Percentiles rank a stretch among this genome's conserved stretches.
Conservation (phyloP, 1,284 basidiomycete genomes). For the Apiotrichum mycotoxinovorans region DNA sequence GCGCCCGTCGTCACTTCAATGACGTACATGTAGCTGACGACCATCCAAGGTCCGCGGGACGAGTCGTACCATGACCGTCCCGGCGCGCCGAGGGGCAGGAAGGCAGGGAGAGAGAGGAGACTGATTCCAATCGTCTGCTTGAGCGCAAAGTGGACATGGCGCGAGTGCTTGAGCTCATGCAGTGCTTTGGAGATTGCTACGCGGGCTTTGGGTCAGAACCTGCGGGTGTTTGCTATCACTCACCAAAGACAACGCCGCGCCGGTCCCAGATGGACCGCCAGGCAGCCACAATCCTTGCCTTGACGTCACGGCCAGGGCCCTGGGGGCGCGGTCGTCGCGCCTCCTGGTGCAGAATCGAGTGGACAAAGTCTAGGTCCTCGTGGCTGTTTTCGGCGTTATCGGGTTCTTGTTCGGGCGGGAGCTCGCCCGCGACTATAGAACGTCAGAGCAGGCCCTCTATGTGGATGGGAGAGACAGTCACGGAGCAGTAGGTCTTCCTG, state of each 20-base stretch:
- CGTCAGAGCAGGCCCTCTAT: not conserved
- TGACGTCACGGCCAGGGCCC: not conserved
- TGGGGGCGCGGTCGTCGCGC: not conserved
- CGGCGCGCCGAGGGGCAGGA: slow-evolving; percentile 35
- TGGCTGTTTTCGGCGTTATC: slow-evolving; percentile 3
- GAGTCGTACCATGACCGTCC: slow-evolving; percentile 48
- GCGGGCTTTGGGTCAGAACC: slow-evolving; percentile 23
- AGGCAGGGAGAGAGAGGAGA: slow-evolving; percentile 50
- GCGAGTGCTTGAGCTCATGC: slow-evolving; percentile 44
- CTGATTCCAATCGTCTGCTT: slow-evolving; percentile 51
- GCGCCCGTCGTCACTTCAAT: slow-evolving; percentile 54
- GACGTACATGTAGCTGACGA: slow-evolving; percentile 51
- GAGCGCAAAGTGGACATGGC: slow-evolving; percentile 50
- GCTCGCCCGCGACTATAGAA: slow-evolving; percentile 6
- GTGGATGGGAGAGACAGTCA: too few relatives aligned
- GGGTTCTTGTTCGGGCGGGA: slow-evolving; percentile 1
- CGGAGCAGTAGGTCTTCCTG: too few relatives aligned
- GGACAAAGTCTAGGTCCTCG: slow-evolving; percentile 24
- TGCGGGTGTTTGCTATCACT: not conserved
- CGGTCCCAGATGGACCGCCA: slow-evolving; percentile 43
- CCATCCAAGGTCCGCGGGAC: slow-evolving; percentile 50
- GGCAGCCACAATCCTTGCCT: slow-evolving; percentile 1
- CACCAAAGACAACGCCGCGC: slow-evolving; percentile 26
- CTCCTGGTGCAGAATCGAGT: slow-evolving; percentile 11
- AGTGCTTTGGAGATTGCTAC: slow-evolving; percentile 36